Percentiles rank a stretch among this genome's conserved stretches.
These are phyloP conservation scores for Allodekkera sacchari DNA, from an alignment of 805 yeast species.

Conservation along the genomic window DNA sequence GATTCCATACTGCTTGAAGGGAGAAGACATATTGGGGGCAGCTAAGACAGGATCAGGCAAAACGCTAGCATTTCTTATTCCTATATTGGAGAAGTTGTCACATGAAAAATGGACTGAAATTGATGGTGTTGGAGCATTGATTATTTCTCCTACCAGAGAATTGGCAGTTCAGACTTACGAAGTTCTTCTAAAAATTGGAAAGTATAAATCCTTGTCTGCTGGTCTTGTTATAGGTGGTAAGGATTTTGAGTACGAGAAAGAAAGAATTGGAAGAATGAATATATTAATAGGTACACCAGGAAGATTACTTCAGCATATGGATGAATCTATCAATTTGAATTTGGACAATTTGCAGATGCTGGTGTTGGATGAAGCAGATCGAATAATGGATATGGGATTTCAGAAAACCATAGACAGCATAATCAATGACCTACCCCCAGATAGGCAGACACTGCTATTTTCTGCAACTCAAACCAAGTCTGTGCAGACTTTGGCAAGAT, in stretches of 20 bases:
- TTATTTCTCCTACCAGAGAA: constrained; percentile 90
- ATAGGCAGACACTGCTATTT: constrained; percentile 75
- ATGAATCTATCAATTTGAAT: constrained; percentile 78
- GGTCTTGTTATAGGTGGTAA: constrained; percentile 93
- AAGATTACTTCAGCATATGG: constrained; percentile 80
- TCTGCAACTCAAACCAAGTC: constrained; percentile 88
- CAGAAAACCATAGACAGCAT: constrained; percentile 75
- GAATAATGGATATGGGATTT: constrained; percentile 92
- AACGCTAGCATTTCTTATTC: constrained; percentile 79
- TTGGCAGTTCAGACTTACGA: constrained; percentile 87
- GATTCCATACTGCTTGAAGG: constrained; percentile 68
- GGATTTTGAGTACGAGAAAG: constrained; percentile 73
- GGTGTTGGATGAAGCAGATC: constrained; percentile 86
- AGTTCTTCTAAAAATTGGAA: constrained; percentile 76
- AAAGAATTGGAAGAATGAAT: constrained; percentile 70
- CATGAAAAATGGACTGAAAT: constrained; percentile 68
- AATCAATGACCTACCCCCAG: constrained; percentile 64
- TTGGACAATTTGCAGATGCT: constrained; percentile 66
- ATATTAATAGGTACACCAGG: constrained; percentile 91
- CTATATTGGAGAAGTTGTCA: constrained; percentile 63
- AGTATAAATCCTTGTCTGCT: constrained; percentile 67
- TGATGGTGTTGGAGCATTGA: constrained; percentile 85
- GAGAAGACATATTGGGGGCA: constrained; percentile 75
- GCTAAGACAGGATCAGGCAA: constrained; percentile 91
- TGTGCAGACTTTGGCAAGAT: constrained; percentile 73